Base-by-base conservation (phyloP, 805 yeast species). In the Spathaspora boniae region DNA sequence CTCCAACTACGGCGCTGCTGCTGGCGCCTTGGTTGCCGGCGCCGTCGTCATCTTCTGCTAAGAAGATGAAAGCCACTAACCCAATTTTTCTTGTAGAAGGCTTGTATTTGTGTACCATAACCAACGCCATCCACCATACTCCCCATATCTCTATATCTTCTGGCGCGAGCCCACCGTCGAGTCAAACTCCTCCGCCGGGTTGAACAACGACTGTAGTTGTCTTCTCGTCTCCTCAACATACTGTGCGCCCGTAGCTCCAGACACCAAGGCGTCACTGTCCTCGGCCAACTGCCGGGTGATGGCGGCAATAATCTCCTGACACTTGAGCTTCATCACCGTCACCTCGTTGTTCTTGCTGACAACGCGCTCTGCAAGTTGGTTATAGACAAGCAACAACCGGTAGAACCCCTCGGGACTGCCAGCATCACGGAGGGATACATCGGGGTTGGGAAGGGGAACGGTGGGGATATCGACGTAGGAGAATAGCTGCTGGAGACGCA, bases 11-110 rank as follows among this genome's bases (percentile, higher is more conserved):
- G 49, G 47, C 37, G 40, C 40, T 33, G 49, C 39, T 33, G 47
- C 37, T 33, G 49, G 37, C 32, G 47, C 37, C 26, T 43, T 42
- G 19, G 49, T 41, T 28, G 51, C 49, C 26, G 40, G 31, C 30
- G 51, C 43, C 38, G 48, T 38, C 34, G 44, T 46, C 29, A 43
- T 47, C 29, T 31, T 43, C 28, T 31, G 29, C 36, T 37, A 37
- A 22, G 24, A 11, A 22, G 11, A 15, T 26, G 14, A 7, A 26
- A 26, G 16, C 6, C 7, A 22, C 25, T 11, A 22, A n/a, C n/a
- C n/a, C n/a, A 22, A n/a, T 22, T 11, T 22, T n/a, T 11, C n/a
- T 22, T 22, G n/a, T 22, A 11, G 11, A 22, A n/a, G n/a, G n/a
- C n/a, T n/a, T 22, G 11, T 22, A 22, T 22, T 22, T 22, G n/a